Evolutionary conservation across 192 early-diverging fungal genomes (phyloP), one percentile per base, ranked within the genome.

Genomic region (Coemansia sp.): DNA sequence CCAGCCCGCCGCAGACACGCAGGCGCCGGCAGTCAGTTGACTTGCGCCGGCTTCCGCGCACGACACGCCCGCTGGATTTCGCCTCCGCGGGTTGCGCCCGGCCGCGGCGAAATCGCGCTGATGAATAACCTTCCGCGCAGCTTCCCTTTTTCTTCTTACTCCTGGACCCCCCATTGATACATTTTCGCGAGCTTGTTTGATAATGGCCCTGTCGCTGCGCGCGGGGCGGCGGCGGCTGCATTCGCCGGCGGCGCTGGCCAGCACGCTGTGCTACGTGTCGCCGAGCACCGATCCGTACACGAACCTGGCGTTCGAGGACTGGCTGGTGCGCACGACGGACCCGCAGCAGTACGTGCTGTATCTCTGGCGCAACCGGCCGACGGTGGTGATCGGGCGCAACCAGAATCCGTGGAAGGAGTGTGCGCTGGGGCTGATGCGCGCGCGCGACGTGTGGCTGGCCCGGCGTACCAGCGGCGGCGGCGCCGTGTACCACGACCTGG

Each of bases 391-490:
- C 64, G 97, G 97, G 4, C 81, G 93, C 43, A 99, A 99, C 66
- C 96, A 97, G 85, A 99, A 99, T 53, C 93, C 95, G 12, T 99
- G 88, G 85, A 92, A 92, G 62, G 95, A 99, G 62, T 91, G 90
- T 73, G 86, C 95, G 61, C 58, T 95, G 56, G 62, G 59, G 36
- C 66, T 85, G 49, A 75, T 97, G 84, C 62, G 60, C 14, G 46
- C 78, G 25, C 62, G 85, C 22, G 70, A 79, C 15, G 84, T 97
- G 11, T 88, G 87, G 53, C 83, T 97, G 44, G 87, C 95, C 10
- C 83, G 96, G 39, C 82, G 96, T 60, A 80, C 86, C 50, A 90
- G 87, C 56, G 92, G 93, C 40, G 94, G 96, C 35, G 96, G 96
- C 27, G 86, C 95, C 2, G 95, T 98, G 22, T 95, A 91, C 74